Percentiles rank a stretch among this genome's conserved stretches.
These are phyloP conservation scores for Serendipita sp. DNA, from an alignment of 768 basidiomycete species.

Conservation along the genomic window DNA sequence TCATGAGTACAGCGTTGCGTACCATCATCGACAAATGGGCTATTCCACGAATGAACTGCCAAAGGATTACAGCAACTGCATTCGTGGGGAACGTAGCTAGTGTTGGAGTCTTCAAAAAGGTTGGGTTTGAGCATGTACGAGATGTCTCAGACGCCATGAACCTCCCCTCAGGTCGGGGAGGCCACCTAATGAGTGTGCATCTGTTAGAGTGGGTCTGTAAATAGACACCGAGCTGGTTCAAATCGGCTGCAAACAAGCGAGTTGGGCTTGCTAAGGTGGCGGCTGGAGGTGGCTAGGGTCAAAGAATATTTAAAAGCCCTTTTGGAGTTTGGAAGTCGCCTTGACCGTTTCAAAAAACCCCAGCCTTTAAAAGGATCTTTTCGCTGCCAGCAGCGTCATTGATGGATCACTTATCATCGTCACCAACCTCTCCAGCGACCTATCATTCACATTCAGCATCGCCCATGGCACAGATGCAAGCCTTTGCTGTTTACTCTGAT, in stretches of 20 bases:
- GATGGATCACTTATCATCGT: not conserved
- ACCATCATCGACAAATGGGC: conserved; percentile 43
- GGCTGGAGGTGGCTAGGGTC: too few species aligned
- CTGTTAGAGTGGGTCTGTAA: conserved; percentile 15
- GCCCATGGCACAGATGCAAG: not conserved
- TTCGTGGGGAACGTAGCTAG: conserved; percentile 44
- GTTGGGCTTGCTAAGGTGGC: too few species aligned
- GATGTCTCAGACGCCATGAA: conserved; percentile 25
- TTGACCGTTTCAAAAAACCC: too few species aligned
- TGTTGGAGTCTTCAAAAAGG: conserved; percentile 49
- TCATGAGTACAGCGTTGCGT: conserved; percentile 51
- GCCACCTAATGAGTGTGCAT: conserved; percentile 11
- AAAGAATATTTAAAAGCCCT: too few species aligned
- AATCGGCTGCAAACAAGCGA: too few species aligned
- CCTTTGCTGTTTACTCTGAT: not conserved
- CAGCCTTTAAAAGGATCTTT: too few species aligned
- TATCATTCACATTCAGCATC: not conserved
- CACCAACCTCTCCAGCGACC: not conserved
- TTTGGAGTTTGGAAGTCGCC: too few species aligned
- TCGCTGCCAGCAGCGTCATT: not conserved
- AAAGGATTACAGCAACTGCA: conserved; percentile 27
- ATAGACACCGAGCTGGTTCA: not conserved
- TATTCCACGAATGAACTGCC: conserved; percentile 45
- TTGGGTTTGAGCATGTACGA: conserved; percentile 32
- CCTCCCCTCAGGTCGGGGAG: conserved; percentile 23